These are phyloP conservation scores for Aspergillus homomorphus DNA, from an alignment of 495 filamentous ascomycete genomes.

Conservation along the genomic window DNA sequence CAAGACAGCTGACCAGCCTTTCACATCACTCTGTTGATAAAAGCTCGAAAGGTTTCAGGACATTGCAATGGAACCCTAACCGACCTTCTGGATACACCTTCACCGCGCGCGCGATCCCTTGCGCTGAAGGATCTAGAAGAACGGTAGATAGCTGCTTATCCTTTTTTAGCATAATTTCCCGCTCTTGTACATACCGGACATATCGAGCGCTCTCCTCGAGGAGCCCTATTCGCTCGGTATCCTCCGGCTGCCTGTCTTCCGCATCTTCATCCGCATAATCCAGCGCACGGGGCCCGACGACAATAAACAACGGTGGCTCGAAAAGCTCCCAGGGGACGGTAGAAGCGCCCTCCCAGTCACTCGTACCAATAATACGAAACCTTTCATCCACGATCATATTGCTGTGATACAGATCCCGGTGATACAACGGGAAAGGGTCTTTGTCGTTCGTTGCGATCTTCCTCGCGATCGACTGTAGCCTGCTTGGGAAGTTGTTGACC, in stretches of 20 bases:
- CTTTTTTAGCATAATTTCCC: too few relatives aligned
- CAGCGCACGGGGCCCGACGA: background rate
- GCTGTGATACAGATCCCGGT: constrained; percentile 32
- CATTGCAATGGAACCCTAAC: too few relatives aligned
- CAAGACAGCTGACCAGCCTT: too few relatives aligned
- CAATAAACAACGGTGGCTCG: constrained; percentile 1
- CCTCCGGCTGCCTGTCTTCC: background rate
- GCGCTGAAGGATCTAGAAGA: too few relatives aligned
- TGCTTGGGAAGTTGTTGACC: background rate
- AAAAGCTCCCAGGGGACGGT: constrained; percentile 25
- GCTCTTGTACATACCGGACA: too few relatives aligned
- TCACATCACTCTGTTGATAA: too few relatives aligned
- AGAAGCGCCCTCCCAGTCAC: constrained; percentile 35
- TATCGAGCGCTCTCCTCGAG: too few relatives aligned
- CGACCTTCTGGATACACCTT: too few relatives aligned
- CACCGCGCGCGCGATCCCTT: too few relatives aligned
- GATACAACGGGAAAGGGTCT: constrained; percentile 18
- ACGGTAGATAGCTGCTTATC: too few relatives aligned
- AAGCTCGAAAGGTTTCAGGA: too few relatives aligned
- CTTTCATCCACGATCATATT: constrained; percentile 33
- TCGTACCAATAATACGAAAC: constrained; percentile 29
- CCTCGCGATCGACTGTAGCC: constrained; percentile 3
- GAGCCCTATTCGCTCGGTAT: too few relatives aligned
- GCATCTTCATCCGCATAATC: background rate
- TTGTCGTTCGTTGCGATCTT: constrained; percentile 2